Evolutionary conservation across 345 rosid species (phyloP).

Genomic region (Cardamine chenopodiifolia): DNA sequence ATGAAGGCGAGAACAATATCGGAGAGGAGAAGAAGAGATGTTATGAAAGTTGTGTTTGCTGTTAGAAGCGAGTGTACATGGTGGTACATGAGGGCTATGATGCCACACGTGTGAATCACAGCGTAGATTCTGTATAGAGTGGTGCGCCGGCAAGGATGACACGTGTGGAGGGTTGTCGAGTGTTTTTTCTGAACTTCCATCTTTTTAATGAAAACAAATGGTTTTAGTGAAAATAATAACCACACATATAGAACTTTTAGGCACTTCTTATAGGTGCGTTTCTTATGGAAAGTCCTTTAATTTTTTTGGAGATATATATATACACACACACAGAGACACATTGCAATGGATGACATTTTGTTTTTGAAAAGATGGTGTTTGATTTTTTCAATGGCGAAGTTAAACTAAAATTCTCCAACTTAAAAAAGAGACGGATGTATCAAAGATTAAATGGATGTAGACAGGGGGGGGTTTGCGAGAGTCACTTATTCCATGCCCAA

Average conservation of each 20-base stretch:
- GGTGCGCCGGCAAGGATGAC: conserved; percentile 44
- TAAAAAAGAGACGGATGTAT: neutral
- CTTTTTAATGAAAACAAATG: neutral
- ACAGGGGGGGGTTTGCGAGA: neutral
- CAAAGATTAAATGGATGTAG: neutral
- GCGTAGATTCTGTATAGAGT: conserved; percentile 55
- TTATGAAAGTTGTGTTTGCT: conserved; percentile 24
- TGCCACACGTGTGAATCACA: conserved; percentile 51
- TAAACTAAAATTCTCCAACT: conserved; percentile 1
- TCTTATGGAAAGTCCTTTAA: neutral
- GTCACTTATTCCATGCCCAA: neutral
- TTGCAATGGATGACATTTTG: too few relatives aligned
- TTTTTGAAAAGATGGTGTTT: neutral
- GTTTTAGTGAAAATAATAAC: neutral
- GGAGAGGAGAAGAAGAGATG: conserved; percentile 47
- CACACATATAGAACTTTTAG: too few relatives aligned
- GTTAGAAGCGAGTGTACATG: conserved; percentile 48
- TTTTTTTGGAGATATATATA: too few relatives aligned
- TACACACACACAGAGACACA: too few relatives aligned
- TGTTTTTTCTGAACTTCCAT: conserved; percentile 22
- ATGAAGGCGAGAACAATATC: conserved; percentile 65
- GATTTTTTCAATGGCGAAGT: conserved; percentile 10
- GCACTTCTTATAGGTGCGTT: neutral
- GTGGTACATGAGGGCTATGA: conserved; percentile 52
- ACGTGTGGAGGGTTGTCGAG: conserved; percentile 50